Base-by-base conservation (phyloP, 805 yeast species). In the Myxozyma mucilagina region DNA sequence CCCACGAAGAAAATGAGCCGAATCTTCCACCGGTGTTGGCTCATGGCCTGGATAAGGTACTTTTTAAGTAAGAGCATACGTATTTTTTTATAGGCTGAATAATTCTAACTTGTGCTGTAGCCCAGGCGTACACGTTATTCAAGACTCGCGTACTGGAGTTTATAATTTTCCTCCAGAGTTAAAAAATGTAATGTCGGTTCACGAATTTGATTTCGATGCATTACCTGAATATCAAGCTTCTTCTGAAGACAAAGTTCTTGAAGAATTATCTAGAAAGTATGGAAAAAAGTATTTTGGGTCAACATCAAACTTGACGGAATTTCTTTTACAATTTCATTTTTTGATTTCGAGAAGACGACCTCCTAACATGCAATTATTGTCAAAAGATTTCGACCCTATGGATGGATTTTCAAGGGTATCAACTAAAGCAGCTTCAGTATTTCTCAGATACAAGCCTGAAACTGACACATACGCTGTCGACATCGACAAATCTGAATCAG, bases 221-320 rank as follows among this genome's bases (percentile, higher is more conserved):
- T 73, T 88, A 32, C 74, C 84, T 0, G 74, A 76, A 3, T 92
- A 86, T 68, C 80, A 85, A 8, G 80, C 90, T 0, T 85, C 96
- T 0, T 82, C 89, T 3, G 82, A 82, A 68, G 97, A 93, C 75
- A 62, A 70, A 11, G 69, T 69, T 0, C 76, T 93, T 50, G 68
- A 81, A 0, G 56, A 76, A 4, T 72, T 87, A 9, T 85, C 93
- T 0, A 65, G 68, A 7, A 63, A 72, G 14, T 34, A 70, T 7
- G 67, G 69, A 16, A 63, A 63, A 35, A 71, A 73, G 58, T 93
- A 79, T 70, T 83, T 82, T 60, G 88, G 96, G 1, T 90, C 97
- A 0, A 91, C 98, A 0, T 88, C 96, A 18, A 88, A 97, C 1
- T 82, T 93, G 89, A 92, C 98, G 0, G 79, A 86, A 0, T 74